phyloP scores from a whole-genome alignment of 2,329 filamentous ascomycete species.

The Bipolaris victoriae region DNA sequence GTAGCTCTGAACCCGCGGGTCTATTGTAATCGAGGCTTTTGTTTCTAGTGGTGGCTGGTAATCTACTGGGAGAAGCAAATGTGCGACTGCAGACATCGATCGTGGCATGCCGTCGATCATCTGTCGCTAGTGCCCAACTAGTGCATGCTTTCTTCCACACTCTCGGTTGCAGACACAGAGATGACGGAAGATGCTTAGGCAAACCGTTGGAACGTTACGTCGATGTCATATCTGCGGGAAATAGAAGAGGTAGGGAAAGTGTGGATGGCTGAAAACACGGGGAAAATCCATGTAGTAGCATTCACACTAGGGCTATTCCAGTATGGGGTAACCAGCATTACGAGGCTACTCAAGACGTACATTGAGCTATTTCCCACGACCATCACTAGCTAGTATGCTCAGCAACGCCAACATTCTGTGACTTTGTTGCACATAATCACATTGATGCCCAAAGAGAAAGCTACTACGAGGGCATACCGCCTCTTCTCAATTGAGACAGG shows the following conservation, averaged over 20 bases:
- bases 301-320: no score
- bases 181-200: background rate
- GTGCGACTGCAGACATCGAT: conserved; percentile 5
- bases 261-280: background rate
- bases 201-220: background rate
- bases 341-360: no score
- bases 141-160: background rate
- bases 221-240: background rate
- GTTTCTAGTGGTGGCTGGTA: conserved; percentile 6
- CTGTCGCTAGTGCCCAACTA: conserved; percentile 6
- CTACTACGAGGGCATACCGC: no score
- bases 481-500: no score
- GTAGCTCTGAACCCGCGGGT: background rate
- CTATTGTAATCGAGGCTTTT: conserved; percentile 5
- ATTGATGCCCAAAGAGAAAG: no score
- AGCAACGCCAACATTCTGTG: no score
- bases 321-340: no score
- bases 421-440: no score
- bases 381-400: no score
- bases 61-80: conserved; percentile 11
- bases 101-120: conserved; percentile 10
- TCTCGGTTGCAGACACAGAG: background rate
- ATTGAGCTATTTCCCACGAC: no score
- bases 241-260: background rate
- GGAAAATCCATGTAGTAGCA: background rate